Percentiles rank a stretch among this genome's conserved stretches.
Evolutionary conservation across 1,284 basidiomycete genomes (phyloP).

Genomic region (Pseudomicrostroma phylloplanum): DNA sequence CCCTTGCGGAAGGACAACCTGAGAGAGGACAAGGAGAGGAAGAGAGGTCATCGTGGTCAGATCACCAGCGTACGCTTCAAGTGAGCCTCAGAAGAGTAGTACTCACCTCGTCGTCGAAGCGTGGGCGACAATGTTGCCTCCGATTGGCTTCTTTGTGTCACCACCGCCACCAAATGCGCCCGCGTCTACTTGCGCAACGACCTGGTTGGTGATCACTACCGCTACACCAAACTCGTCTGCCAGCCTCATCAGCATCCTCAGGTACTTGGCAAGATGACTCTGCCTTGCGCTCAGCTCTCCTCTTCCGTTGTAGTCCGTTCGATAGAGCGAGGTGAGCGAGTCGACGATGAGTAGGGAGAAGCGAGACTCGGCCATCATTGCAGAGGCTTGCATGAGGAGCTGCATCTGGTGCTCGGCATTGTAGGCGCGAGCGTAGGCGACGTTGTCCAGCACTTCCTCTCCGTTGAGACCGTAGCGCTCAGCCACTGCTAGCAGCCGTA

Average conservation of each 20-base stretch:
- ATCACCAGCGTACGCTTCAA: too few species aligned
- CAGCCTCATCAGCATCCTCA: slow-evolving; percentile 82
- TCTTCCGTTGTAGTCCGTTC: slow-evolving; percentile 91
- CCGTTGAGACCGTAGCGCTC: slow-evolving; percentile 92
- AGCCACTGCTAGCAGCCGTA: slow-evolving; percentile 85
- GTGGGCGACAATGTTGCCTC: slow-evolving; percentile 52
- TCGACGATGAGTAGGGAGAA: slow-evolving; percentile 96
- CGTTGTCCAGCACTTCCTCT: slow-evolving; percentile 95
- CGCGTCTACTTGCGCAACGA: slow-evolving; percentile 95
- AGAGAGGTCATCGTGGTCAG: too few species aligned
- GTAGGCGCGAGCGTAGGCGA: slow-evolving; percentile 96
- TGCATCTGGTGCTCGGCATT: slow-evolving; percentile 96
- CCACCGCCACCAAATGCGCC: slow-evolving; percentile 66
- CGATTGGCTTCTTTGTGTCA: slow-evolving; percentile 81
- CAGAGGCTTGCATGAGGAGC: slow-evolving; percentile 82
- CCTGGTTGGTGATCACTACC: slow-evolving; percentile 95
- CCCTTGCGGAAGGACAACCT: slow-evolving; percentile 64
- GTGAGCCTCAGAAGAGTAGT: background rate
- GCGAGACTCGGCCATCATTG: slow-evolving; percentile 62
- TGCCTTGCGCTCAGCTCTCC: slow-evolving; percentile 93
- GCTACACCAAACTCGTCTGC: slow-evolving; percentile 98
- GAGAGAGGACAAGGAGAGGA: background rate
- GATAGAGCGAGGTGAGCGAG: slow-evolving; percentile 90
- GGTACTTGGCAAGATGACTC: slow-evolving; percentile 93
- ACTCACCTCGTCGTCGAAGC: slow-evolving; percentile 46